Evolutionary conservation across 116 monocot genomes (phyloP).

Genomic region (Posidonia oceanica): DNA sequence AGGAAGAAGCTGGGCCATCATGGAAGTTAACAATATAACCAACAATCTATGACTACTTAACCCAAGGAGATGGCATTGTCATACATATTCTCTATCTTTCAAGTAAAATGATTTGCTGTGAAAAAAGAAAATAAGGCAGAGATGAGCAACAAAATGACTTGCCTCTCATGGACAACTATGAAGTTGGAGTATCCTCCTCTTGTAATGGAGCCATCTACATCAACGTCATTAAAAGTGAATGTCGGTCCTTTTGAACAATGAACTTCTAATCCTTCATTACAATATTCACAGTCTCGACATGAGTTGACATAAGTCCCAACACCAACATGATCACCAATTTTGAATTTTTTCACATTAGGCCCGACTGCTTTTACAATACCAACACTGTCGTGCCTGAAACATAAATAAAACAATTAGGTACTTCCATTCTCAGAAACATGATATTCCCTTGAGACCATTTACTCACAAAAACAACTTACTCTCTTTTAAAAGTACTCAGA

Average conservation of each 20-base stretch:
- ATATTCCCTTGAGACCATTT: no score
- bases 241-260: constrained; percentile 30
- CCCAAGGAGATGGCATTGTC: no score
- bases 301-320: constrained; percentile 84
- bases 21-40: no score
- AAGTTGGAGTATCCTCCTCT: constrained; percentile 79
- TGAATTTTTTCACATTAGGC: constrained; percentile 48
- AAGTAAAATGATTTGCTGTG: no score
- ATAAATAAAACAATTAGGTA: background rate
- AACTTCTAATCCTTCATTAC: constrained; percentile 43
- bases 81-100: no score
- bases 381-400: constrained; percentile 47
- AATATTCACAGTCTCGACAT: constrained; percentile 60
- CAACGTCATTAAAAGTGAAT: constrained; percentile 47
- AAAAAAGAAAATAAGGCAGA: background rate
- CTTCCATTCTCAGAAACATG: no score
- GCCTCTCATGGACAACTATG: constrained; percentile 80
- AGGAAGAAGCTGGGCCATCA: no score
- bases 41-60: no score
- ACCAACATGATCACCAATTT: constrained; percentile 63
- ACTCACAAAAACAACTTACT: no score
- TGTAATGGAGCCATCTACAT: constrained; percentile 71
- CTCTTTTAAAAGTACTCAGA: no score
- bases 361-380: constrained; percentile 60
- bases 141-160: constrained; percentile 6